Base-by-base conservation (phyloP, 805 yeast genomes). In the Yarrowia hollandica region DNA sequence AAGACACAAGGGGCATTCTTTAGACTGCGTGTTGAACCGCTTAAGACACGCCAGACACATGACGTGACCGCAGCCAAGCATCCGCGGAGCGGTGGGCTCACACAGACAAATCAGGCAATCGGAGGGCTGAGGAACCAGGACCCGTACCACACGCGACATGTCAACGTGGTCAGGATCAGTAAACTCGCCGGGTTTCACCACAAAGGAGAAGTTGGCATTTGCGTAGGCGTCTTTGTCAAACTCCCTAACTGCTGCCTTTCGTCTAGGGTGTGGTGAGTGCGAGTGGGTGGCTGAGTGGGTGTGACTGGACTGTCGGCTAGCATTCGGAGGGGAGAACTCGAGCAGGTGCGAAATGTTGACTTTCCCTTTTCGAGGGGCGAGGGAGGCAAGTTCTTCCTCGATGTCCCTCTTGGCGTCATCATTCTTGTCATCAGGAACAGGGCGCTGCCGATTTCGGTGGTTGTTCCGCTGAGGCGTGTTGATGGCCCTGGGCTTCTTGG, bases 51-150 rank as follows among this genome's bases (percentile, higher is more conserved):
- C 82, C 59, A 82, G 77, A 68, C 99, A 94, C 67, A 94, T 82
- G 14, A 90, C 79, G 69, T 94, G 99, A 5, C 99, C 99, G 74
- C 99, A 94, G 11, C 84, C 79, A 25, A 90, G 84, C 98, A 94
- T 95, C 59, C 98, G 76, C 2, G 99, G 97, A 0, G 97, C 97
- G 15, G 87, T 81, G 12, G 94, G 88, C 54, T 89, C 95, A 28
- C 85, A 79, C 12, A 94, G 75, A 70, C 99, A 94, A 23, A 94
- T 92, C 0, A 99, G 98, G 69, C 99, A 94, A 34, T 84, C 83
- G 21, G 77, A 70, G 1, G 86, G 85, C 61, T 79, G 81, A 12
- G 92, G 86, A 0, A 83, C 85, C n/a, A 90, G 69, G 5, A 92
- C 89, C 50, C 96, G 76, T 28, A 85, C 70, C 5, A 94, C 82